Conservation (phyloP, 148 eudicot genomes). For the Chenopodium formosanum region DNA sequence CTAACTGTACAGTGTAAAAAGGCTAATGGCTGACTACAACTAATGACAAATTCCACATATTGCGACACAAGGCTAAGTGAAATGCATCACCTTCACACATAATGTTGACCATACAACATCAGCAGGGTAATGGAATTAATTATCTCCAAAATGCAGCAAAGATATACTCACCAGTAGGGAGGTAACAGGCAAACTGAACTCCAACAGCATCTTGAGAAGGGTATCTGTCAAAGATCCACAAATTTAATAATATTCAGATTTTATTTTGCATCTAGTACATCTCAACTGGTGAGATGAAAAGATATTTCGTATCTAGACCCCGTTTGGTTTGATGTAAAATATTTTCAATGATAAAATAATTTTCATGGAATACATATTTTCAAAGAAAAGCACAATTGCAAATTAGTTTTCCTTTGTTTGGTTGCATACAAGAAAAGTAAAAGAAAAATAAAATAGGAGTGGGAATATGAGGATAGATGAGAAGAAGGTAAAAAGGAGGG, state of each 20-base stretch:
- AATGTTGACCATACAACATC: not conserved
- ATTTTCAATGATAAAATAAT: too few relatives aligned
- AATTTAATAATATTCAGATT: not conserved
- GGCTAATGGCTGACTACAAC: constrained; percentile 14
- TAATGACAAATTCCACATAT: constrained; percentile 9
- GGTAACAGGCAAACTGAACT: constrained; percentile 56
- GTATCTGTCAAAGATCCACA: constrained; percentile 48
- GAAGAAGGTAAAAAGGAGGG: too few relatives aligned
- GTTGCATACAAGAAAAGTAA: too few relatives aligned
- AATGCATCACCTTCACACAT: constrained; percentile 4
- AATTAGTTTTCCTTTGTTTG: too few relatives aligned
- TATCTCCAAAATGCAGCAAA: not conserved
- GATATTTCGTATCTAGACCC: too few relatives aligned
- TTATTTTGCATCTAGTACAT: not conserved
- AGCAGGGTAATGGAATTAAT: not conserved
- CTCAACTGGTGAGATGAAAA: not conserved
- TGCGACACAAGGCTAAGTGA: not conserved
- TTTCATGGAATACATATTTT: too few relatives aligned
- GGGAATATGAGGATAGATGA: too few relatives aligned
- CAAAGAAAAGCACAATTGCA: too few relatives aligned
- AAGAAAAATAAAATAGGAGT: too few relatives aligned
- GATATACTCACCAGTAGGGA: constrained; percentile 57
- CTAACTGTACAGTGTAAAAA: constrained; percentile 6
- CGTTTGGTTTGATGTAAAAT: too few relatives aligned
- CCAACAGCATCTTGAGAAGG: constrained; percentile 72